Evolutionary conservation across 2,329 filamentous ascomycete species (phyloP), one percentile per base, ranked within the genome.

Genomic region (Penicillium brasilianum): DNA sequence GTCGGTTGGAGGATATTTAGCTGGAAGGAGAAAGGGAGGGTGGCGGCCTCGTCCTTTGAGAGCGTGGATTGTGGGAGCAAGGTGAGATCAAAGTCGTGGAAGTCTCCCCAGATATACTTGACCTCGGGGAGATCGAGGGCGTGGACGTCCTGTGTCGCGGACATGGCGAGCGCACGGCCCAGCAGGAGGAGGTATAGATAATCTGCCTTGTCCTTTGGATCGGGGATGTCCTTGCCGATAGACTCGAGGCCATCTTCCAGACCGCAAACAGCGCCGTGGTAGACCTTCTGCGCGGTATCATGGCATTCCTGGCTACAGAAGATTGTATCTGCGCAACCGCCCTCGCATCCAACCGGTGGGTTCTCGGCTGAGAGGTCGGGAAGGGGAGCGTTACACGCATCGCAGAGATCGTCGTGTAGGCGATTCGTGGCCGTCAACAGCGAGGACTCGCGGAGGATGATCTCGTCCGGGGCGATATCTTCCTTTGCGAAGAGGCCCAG

Each of bases 391-490:
- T 92, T 92, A 76, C 94, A 98, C 14, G 93, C 93, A 76, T 98
- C 94, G 76, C 94, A 98, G 32, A 94, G 85, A 4, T 90, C 84
- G 64, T 96, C 93, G 73, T 96, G 92, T 13, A 95, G 85, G 32
- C 92, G 88, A 73, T 95, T 95, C 69, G 94, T 95, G 49, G 92
- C 93, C 1, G 93, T 97, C 43, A 99, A 81, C 8, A 97, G 84
- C 9, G 93, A 95, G 62, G 90, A 91, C 73, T 99, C 95, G 51
- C 86, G 82, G 32, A 99, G 84, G 1, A 97, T 87, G 6, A 84
- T 82, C 74, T 96, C 90, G 10, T 90, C 91, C 0, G 92, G 87
- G 0, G 82, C 79, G 39, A 98, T 91, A 66, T 96, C 89, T 65
- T 91, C 85, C 69, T 88, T 91, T 8, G 93, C 94, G 74, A 98